Evolutionary conservation across 208 protist genomes (phyloP), one percentile per base, ranked within the genome.

Genomic region (Wallacemonas rigidus): DNA sequence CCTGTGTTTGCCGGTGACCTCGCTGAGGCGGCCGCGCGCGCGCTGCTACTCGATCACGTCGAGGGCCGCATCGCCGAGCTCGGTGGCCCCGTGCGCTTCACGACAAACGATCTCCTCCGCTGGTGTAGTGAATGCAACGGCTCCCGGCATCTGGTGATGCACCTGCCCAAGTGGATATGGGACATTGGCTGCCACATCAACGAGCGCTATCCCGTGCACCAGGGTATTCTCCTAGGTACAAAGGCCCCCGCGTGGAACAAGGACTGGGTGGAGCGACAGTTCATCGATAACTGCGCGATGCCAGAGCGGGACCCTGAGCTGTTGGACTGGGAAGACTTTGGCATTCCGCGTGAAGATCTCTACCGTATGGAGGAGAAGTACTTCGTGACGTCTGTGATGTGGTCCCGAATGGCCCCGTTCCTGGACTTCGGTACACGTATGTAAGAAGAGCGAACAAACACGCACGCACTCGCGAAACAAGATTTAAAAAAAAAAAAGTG

Each of bases 331-430:
- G 92, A 96, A 77, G 92, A 96, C 79, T 93, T 96, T 81, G 92
- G 92, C 62, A 96, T 96, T 61, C 89, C 89, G 1, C 89, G 86
- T 48, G 92, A 96, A 81, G 92, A 96, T 61, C 79, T 96, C 4
- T 96, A 95, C 75, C 82, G 92, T 41, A 91, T 96, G 84, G 92
- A 96, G 79, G 89, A 96, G 81, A 92, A 93, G 75, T 96, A 95
- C 79, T 96, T 96, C 73, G 86, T 96, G 55, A 94, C 92, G 11
- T 92, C 89, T 0, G 77, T 79, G 26, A 95, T 95, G 86, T 96
- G 82, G 82, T 85, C 88, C 35, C 91, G 89, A 85, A 72, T 82
- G 55, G 53, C 79, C 7, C 86, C 89, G 17, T 93, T 89, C 81
- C 73, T 93, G 36, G 87, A 96, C 55, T 83, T 85, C 69, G 92